These are phyloP conservation scores for Syzygium oleosum DNA, from an alignment of 345 rosid genomes.

Conservation along the genomic window DNA sequence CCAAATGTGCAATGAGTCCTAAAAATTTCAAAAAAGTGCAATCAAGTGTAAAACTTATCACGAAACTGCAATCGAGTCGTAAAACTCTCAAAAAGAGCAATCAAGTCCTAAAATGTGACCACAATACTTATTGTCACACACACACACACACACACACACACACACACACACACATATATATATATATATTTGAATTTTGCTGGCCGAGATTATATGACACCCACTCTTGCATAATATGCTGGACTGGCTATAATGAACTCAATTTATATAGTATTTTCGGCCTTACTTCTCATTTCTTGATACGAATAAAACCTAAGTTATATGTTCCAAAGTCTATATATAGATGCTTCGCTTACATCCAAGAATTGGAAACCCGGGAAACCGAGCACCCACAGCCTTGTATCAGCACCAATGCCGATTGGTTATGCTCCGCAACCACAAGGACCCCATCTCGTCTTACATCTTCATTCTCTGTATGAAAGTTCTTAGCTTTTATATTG, in stretches of 20 bases:
- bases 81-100: too few relatives aligned
- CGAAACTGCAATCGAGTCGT: too few relatives aligned
- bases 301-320: neutral
- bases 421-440: neutral
- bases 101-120: neutral
- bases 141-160: too few relatives aligned
- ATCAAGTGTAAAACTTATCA: too few relatives aligned
- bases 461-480: neutral
- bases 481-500: neutral
- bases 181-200: too few relatives aligned
- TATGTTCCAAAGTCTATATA: neutral
- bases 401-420: neutral
- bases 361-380: neutral
- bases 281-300: neutral
- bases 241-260: neutral
- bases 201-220: neutral
- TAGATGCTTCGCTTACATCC: neutral
- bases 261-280: neutral
- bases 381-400: neutral
- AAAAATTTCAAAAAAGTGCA: too few relatives aligned
- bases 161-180: too few relatives aligned
- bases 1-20: too few relatives aligned
- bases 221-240: neutral
- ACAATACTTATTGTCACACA: neutral
- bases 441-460: neutral